phyloP scores from a whole-genome alignment of 108 stramenopile genomes.

The Parietichytrium sp. region DNA sequence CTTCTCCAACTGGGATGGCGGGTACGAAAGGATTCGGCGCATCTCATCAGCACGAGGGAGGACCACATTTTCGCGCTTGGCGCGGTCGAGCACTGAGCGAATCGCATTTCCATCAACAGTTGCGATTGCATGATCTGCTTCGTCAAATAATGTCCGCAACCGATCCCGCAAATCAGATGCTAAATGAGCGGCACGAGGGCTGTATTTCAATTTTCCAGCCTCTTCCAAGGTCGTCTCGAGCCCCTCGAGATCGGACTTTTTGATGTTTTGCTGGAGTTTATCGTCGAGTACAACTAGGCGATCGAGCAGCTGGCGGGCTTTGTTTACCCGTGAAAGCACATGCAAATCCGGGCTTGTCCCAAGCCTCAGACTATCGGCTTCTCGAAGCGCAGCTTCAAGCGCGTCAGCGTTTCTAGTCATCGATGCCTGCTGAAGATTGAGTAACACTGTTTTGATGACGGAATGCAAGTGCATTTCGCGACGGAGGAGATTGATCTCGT shows the following conservation, averaged over 20 bases:
- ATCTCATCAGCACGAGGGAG: slow-evolving; percentile 18
- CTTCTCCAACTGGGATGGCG: background rate
- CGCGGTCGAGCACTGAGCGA: background rate
- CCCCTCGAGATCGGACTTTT: background rate
- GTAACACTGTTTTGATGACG: slow-evolving; percentile 4
- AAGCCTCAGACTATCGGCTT: background rate
- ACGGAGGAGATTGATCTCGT: slow-evolving; percentile 24
- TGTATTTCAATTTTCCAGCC: background rate
- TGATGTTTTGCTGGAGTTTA: background rate
- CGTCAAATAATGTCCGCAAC: background rate
- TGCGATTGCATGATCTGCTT: background rate
- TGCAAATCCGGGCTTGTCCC: slow-evolving; percentile 5
- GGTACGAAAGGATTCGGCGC: background rate
- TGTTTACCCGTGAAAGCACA: slow-evolving; percentile 27
- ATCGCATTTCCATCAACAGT: background rate
- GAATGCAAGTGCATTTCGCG: slow-evolving; percentile 10
- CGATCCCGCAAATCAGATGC: slow-evolving; percentile 22
- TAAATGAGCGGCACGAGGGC: background rate
- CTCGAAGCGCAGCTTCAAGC: background rate
- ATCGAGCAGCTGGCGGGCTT: slow-evolving; percentile 2
- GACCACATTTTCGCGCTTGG: slow-evolving; percentile 22
- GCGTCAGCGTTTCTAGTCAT: background rate
- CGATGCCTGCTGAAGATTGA: background rate
- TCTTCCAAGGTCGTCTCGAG: slow-evolving; percentile 1
- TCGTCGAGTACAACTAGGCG: slow-evolving; percentile 31